Conservation (phyloP, 1,139 yeast species). For the Diutina siamensis region DNA sequence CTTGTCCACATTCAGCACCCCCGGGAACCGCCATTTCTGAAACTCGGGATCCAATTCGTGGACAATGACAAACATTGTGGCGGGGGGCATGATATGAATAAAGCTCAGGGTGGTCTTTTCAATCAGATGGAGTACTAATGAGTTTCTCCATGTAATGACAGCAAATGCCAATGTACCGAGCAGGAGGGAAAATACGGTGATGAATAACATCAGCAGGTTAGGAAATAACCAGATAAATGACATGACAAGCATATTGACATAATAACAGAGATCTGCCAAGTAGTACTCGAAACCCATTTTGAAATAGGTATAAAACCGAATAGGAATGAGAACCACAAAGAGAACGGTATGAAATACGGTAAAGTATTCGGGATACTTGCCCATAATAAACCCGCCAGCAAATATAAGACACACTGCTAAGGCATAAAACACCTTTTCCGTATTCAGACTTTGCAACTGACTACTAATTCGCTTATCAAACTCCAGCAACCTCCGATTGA, state of each 20-base stretch:
- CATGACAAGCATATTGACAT: conserved; percentile 63
- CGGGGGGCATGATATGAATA: conserved; percentile 86
- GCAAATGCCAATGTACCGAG: conserved; percentile 91
- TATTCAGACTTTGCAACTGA: conserved; percentile 42
- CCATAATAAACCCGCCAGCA: conserved; percentile 64
- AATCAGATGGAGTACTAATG: conserved; percentile 80
- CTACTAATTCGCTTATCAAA: conserved; percentile 47
- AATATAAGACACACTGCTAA: conserved; percentile 60
- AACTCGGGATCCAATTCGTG: conserved; percentile 60
- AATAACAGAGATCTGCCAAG: conserved; percentile 89
- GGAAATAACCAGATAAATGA: conserved; percentile 80
- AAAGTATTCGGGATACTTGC: conserved; percentile 64
- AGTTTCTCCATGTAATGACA: conserved; percentile 92
- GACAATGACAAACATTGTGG: conserved; percentile 75
- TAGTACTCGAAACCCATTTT: conserved; percentile 74
- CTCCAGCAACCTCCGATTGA: conserved; percentile 32
- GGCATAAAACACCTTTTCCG: conserved; percentile 80
- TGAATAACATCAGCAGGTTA: conserved; percentile 54
- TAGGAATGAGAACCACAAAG: conserved; percentile 62
- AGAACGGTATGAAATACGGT: conserved; percentile 65
- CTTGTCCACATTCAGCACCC: conserved; percentile 51
- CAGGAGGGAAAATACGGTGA: conserved; percentile 75
- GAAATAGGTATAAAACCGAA: conserved; percentile 73
- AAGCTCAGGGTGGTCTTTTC: conserved; percentile 91
- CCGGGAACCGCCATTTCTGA: conserved; percentile 58